Percentiles rank a stretch among this genome's conserved stretches.
These are phyloP conservation scores for Ophiostoma perfectum DNA, from an alignment of 2,329 filamentous ascomycete species.

Conservation along the genomic window DNA sequence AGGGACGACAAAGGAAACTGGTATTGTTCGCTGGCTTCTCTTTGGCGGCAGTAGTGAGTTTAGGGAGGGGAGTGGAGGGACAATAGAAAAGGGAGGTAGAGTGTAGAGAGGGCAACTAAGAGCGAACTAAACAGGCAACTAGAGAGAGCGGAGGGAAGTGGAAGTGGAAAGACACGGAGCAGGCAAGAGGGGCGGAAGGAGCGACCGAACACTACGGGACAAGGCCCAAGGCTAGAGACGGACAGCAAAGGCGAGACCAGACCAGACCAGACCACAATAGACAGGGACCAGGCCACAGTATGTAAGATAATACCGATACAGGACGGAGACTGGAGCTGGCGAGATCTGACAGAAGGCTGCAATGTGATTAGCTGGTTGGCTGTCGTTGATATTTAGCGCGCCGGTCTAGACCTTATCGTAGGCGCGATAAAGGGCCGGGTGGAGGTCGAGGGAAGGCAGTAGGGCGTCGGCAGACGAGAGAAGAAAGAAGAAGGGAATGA, in stretches of 20 bases:
- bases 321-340: background rate
- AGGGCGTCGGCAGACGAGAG: background rate
- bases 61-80: constrained; percentile 2
- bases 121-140: background rate
- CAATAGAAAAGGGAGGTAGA: background rate
- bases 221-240: background rate
- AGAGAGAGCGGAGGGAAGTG: background rate
- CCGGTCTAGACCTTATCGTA: constrained; percentile 11
- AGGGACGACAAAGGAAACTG: background rate
- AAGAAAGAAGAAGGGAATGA: background rate
- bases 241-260: background rate
- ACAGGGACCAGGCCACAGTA: constrained; percentile 7
- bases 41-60: constrained; percentile 9
- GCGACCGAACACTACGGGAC: constrained; percentile 3
- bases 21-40: constrained; percentile 5
- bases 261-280: background rate
- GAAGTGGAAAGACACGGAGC: background rate
- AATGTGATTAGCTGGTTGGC: constrained; percentile 13
- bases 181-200: constrained; percentile 10
- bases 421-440: constrained; percentile 16
- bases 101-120: background rate
- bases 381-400: background rate
- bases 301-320: background rate
- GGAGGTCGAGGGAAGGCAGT: background rate
- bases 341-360: constrained; percentile 13